Conservation (phyloP, 2,329 filamentous ascomycete genomes). For the Fusarium sterilihyphosum region DNA sequence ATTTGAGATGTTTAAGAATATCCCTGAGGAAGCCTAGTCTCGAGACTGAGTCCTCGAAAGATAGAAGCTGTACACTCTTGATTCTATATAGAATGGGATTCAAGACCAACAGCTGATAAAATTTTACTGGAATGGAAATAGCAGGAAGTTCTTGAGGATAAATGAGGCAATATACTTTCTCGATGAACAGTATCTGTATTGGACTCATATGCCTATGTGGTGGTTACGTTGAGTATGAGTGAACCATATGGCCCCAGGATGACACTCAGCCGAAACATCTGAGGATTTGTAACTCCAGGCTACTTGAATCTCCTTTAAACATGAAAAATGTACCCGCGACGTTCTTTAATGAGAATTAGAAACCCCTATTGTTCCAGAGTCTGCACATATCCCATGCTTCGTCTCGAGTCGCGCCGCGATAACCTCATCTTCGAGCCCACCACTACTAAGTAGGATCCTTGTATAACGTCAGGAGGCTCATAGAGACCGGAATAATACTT, state of each 20-base stretch:
- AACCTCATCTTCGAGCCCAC: background rate
- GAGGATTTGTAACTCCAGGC: background rate
- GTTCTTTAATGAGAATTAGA: background rate
- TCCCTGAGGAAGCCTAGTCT: background rate
- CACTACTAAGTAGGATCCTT: too few relatives aligned
- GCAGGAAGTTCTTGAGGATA: too few relatives aligned
- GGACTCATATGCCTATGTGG: background rate
- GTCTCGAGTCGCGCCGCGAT: background rate
- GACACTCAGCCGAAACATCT: background rate
- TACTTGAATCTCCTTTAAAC: rapidly evolving
- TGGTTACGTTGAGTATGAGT: background rate
- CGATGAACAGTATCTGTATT: background rate
- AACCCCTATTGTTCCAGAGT: rapidly evolving
- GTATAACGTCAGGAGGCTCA: rapidly evolving
- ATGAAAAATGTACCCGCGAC: rapidly evolving
- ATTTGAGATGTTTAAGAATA: too few relatives aligned
- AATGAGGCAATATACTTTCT: background rate
- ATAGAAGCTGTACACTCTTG: background rate
- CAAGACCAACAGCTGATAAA: too few relatives aligned
- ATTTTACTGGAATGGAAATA: too few relatives aligned
- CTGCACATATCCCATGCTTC: background rate
- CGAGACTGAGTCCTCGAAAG: too few relatives aligned
- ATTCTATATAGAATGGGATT: background rate
- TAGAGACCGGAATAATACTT: rapidly evolving
- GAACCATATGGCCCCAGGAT: too few relatives aligned